Conservation (phyloP, 805 yeast species). For the Hanseniaspora valbyensis region DNA sequence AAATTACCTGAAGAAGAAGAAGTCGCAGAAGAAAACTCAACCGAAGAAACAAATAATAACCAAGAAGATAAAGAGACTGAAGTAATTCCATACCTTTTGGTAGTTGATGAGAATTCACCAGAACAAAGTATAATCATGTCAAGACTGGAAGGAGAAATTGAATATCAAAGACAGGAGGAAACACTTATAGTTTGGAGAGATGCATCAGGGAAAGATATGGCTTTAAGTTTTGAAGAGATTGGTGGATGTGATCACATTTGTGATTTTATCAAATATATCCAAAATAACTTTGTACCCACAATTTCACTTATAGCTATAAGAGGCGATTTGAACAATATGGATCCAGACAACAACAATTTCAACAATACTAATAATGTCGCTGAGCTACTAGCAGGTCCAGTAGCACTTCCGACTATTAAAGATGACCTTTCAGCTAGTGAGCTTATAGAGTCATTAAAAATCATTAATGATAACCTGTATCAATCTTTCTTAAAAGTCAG, state of each 20-base stretch:
- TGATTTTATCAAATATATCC: conserved; percentile 63
- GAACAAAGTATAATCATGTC: conserved; percentile 52
- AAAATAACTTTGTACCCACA: conserved; percentile 47
- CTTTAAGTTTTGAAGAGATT: conserved; percentile 82
- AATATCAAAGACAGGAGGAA: conserved; percentile 88
- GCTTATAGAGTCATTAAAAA: conserved; percentile 43
- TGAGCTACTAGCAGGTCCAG: conserved; percentile 73
- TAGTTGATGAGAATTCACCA: conserved; percentile 56
- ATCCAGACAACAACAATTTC: conserved; percentile 33
- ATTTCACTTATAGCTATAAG: conserved; percentile 55
- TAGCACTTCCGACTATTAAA: conserved; percentile 48
- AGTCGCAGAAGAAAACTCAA: no score
- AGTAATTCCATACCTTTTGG: conserved; percentile 50
- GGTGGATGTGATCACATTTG: conserved; percentile 79
- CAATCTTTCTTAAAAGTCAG: conserved; percentile 51
- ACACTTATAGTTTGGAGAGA: conserved; percentile 93
- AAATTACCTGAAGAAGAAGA: conserved; percentile 26
- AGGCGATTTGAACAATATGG: conserved; percentile 10
- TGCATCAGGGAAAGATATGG: conserved; percentile 57
- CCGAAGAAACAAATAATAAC: not conserved
- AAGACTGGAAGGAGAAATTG: conserved; percentile 59
- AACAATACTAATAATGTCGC: conserved; percentile 34
- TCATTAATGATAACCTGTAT: conserved; percentile 48
- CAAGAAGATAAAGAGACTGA: conserved; percentile 13
- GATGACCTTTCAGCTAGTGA: conserved; percentile 39